Percentiles rank a stretch among this genome's conserved stretches.
Evolutionary conservation across 768 basidiomycete genomes (phyloP).

Genomic region (Omphalotus guepiniiformis): DNA sequence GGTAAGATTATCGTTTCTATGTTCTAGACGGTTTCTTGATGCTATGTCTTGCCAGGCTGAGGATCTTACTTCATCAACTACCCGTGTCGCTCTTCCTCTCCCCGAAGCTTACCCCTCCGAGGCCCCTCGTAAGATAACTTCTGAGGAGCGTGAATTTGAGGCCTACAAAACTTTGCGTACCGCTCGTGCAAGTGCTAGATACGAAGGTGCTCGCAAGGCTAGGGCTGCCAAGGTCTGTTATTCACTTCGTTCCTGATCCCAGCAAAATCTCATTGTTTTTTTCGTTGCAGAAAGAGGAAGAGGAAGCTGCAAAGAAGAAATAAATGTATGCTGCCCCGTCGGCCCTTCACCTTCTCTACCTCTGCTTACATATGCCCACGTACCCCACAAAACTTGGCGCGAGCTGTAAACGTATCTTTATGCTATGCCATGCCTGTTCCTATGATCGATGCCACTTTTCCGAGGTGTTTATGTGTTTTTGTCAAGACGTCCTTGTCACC

Average conservation of each 20-base stretch:
- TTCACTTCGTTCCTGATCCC: not conserved
- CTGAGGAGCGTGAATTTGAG: slow-evolving; percentile 82
- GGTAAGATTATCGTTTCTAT: slow-evolving; percentile 44
- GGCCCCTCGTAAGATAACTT: slow-evolving; percentile 88
- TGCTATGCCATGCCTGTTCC: slow-evolving; percentile 21
- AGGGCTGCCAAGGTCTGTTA: slow-evolving; percentile 79
- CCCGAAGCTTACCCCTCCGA: slow-evolving; percentile 68
- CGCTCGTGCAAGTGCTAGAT: slow-evolving; percentile 75
- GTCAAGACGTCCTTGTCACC: slow-evolving; percentile 4
- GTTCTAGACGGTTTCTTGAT: slow-evolving; percentile 7
- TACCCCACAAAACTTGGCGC: slow-evolving; percentile 34
- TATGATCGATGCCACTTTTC: no score
- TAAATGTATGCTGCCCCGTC: no score
- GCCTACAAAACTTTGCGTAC: slow-evolving; percentile 88
- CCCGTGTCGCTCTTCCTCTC: slow-evolving; percentile 62
- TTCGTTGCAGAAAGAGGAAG: slow-evolving; percentile 70
- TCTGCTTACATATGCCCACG: slow-evolving; percentile 18
- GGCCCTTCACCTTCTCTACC: slow-evolving; percentile 15
- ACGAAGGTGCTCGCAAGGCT: slow-evolving; percentile 85
- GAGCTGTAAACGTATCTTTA: slow-evolving; percentile 24
- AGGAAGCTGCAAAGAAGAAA: slow-evolving; percentile 91
- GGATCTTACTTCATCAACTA: slow-evolving; percentile 74
- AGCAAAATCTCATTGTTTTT: slow-evolving; percentile 14
- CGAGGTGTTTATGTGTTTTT: no score
- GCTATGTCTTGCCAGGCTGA: slow-evolving; percentile 52